Base-by-base conservation (phyloP, 208 protist species). In the Acanthamoeba healyi region DNA sequence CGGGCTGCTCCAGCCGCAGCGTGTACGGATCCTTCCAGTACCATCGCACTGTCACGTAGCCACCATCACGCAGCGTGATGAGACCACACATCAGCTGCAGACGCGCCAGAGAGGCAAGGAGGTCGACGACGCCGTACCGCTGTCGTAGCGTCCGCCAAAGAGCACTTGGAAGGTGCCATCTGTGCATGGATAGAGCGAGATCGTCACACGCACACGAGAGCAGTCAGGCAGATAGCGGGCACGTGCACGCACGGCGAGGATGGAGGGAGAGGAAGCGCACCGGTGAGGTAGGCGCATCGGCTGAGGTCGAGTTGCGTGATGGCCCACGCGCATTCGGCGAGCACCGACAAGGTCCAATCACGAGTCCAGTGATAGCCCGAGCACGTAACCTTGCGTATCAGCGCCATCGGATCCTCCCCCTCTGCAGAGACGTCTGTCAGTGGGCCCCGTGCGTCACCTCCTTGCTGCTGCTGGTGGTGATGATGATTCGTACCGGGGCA, bases 21-120 rank as follows among this genome's bases (percentile, higher is more conserved):
- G 81, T 65, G 56, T 65, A 65, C 32, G 56, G 26, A n/a, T 89
- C 81, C 56, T 89, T 89, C 81, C 81, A 89, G 40, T 63, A 89
- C 81, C 81, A 89, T 7, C 81, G 81, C 46, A 89, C 81, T 89
- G 10, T n/a, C 42, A 56, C 17, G 2, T 0, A 4, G 12, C 44
- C 44, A 49, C 44, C 44, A 49, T 46, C 29, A 67, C 29, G n/a
- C n/a, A n/a, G n/a, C n/a, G n/a, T n/a, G n/a, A n/a, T n/a, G n/a
- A n/a, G n/a, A n/a, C n/a, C n/a, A n/a, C n/a, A n/a, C n/a, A n/a
- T n/a, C n/a, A n/a, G n/a, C n/a, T n/a, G n/a, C n/a, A n/a, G n/a
- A n/a, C n/a, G n/a, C n/a, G n/a, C n/a, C n/a, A n/a, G n/a, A n/a
- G n/a, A n/a, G n/a, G n/a, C n/a, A n/a, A n/a, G n/a, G n/a, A n/a